These are phyloP conservation scores for Trypanosoma conorhini DNA, from an alignment of 208 protist genomes.

Conservation along the genomic window DNA sequence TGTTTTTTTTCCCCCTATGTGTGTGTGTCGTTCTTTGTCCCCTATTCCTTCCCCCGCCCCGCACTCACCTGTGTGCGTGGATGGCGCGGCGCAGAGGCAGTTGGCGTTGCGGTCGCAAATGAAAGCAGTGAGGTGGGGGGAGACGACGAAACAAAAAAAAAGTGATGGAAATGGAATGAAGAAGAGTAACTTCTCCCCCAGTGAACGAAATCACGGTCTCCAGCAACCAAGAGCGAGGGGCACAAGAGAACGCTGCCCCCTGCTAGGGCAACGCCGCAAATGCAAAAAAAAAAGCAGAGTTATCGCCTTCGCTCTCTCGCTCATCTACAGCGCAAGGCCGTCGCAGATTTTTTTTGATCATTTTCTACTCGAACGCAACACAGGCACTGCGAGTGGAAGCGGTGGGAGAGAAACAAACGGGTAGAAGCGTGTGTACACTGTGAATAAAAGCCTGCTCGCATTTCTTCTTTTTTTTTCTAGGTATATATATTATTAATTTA, in stretches of 20 bases:
- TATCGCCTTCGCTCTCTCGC: not conserved
- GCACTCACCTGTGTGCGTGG: not conserved
- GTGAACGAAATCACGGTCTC: not conserved
- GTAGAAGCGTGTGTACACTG: not conserved
- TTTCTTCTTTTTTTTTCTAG: not conserved
- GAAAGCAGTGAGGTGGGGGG: not conserved
- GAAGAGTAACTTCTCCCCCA: not conserved
- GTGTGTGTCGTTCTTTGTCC: constrained; percentile 14
- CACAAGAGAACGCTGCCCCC: not conserved
- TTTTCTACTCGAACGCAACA: not conserved
- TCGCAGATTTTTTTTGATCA: no score
- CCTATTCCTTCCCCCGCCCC: not conserved
- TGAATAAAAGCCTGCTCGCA: constrained; percentile 1
- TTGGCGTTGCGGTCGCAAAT: not conserved
- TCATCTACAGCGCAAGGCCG: not conserved
- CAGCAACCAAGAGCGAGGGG: not conserved
- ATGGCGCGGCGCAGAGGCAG: no score
- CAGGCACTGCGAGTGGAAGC: not conserved
- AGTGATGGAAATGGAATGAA: constrained; percentile 19
- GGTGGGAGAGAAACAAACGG: not conserved
- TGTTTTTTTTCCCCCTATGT: constrained; percentile 5
- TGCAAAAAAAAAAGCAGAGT: no score
- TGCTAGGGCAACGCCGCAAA: no score
- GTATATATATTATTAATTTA: not conserved
- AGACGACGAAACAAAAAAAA: constrained; percentile 19